Conservation (phyloP, 1,284 basidiomycete genomes). For the Cronartium quercuum region DNA sequence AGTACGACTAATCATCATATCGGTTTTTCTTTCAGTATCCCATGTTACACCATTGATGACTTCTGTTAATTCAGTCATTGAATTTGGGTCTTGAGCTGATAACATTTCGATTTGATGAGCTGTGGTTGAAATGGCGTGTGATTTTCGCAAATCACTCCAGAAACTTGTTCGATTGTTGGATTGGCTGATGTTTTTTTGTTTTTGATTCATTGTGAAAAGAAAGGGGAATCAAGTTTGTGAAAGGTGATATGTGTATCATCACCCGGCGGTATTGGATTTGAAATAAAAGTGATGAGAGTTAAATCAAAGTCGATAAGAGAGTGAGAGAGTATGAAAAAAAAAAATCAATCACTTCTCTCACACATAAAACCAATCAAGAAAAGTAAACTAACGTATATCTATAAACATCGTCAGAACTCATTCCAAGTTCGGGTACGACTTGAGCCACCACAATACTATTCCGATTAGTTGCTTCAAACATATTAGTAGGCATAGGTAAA, state of each 20-base stretch:
- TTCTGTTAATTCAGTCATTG: neutral
- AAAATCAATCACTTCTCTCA: no score
- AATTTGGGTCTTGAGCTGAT: neutral
- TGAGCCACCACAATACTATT: slow-evolving; percentile 28
- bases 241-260: neutral
- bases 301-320: neutral
- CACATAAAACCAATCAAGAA: neutral
- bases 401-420: neutral
- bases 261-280: neutral
- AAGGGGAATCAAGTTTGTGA: neutral
- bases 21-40: neutral
- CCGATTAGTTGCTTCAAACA: slow-evolving; percentile 16
- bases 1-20: no score
- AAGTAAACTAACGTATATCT: neutral
- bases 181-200: neutral
- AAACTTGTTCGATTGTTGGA: neutral
- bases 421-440: neutral
- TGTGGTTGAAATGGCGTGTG: neutral
- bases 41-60: neutral
- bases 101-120: neutral
- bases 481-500: slow-evolving; percentile 12
- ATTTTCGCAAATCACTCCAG: neutral
- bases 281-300: neutral
- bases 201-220: neutral
- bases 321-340: no score